Percentiles rank a stretch among this genome's conserved stretches.
These are phyloP conservation scores for Dichotomocladium elegans DNA, from an alignment of 371 early-diverging fungal species.

Conservation along the genomic window DNA sequence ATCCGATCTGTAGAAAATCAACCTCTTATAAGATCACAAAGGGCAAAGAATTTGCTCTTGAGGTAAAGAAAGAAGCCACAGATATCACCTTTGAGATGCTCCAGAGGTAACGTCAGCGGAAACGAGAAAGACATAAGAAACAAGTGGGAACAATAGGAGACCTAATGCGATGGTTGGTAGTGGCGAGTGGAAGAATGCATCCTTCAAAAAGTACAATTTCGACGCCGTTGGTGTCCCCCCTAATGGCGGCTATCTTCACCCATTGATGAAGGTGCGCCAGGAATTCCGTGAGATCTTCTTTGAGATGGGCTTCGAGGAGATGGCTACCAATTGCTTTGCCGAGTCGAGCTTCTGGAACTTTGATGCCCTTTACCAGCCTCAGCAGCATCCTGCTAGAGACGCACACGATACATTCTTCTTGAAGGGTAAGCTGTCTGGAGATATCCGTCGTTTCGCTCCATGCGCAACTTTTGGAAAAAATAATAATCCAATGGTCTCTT, in stretches of 20 bases:
- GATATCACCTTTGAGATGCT: constrained; percentile 98
- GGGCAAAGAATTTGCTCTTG: constrained; percentile 85
- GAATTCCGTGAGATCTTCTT: constrained; percentile 99
- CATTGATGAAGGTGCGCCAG: constrained; percentile 98
- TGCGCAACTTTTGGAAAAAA: too few species aligned
- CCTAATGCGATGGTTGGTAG: constrained; percentile 31
- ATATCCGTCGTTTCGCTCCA: too few species aligned
- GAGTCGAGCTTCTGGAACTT: constrained; percentile 99
- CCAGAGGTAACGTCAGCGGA: constrained; percentile 66
- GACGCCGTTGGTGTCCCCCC: constrained; percentile 86
- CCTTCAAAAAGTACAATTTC: constrained; percentile 99
- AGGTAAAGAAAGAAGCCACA: constrained; percentile 83
- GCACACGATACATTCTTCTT: constrained; percentile 99
- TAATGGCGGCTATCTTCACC: constrained; percentile 94
- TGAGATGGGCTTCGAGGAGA: constrained; percentile 99
- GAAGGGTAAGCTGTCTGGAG: constrained; percentile 32
- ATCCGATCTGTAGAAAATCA: constrained; percentile 59
- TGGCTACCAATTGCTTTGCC: constrained; percentile 98
- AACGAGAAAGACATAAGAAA: background rate
- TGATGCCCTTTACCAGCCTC: constrained; percentile 99
- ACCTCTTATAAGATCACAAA: constrained; percentile 86
- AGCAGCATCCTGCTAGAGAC: constrained; percentile 99
- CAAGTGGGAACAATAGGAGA: constrained; percentile 9
- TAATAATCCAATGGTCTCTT: background rate
- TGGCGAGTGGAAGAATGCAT: constrained; percentile 87